Evolutionary conservation across 2,329 filamentous ascomycete genomes (phyloP).

Genomic region (Rutstroemia sp.): DNA sequence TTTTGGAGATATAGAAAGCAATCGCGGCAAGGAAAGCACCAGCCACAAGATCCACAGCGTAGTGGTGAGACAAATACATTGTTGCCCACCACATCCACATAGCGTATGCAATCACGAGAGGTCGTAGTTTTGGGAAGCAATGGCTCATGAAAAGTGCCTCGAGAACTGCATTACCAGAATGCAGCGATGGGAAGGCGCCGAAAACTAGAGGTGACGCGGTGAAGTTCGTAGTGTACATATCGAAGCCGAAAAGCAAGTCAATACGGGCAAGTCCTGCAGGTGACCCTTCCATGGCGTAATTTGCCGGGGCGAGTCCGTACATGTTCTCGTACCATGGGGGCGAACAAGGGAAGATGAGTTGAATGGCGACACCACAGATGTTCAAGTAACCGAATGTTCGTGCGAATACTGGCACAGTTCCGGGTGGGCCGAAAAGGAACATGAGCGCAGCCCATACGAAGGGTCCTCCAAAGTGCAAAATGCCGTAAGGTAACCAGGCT

Average conservation of each 20-base stretch:
- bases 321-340: constrained; percentile 96
- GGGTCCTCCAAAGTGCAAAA: constrained; percentile 83
- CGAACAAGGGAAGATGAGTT: constrained; percentile 86
- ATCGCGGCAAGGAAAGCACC: constrained; percentile 73
- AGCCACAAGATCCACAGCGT: constrained; percentile 85
- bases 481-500: constrained; percentile 88
- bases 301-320: constrained; percentile 82
- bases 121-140: constrained; percentile 76
- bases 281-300: constrained; percentile 84
- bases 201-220: constrained; percentile 87
- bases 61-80: constrained; percentile 97
- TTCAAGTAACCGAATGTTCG: constrained; percentile 90
- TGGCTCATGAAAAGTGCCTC: constrained; percentile 91
- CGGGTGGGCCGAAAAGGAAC: constrained; percentile 84
- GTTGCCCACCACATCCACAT: constrained; percentile 98
- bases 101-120: constrained; percentile 75
- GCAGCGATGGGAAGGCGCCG: constrained; percentile 88
- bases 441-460: constrained; percentile 70
- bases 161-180: constrained; percentile 81
- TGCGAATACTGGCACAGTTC: constrained; percentile 76
- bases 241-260: constrained; percentile 81
- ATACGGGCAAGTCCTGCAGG: constrained; percentile 85
- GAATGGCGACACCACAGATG: constrained; percentile 77
- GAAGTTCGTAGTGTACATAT: constrained; percentile 90
- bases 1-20: constrained; percentile 75